phyloP scores from a whole-genome alignment of 805 yeast genomes.

The Saturnispora halmiae region DNA sequence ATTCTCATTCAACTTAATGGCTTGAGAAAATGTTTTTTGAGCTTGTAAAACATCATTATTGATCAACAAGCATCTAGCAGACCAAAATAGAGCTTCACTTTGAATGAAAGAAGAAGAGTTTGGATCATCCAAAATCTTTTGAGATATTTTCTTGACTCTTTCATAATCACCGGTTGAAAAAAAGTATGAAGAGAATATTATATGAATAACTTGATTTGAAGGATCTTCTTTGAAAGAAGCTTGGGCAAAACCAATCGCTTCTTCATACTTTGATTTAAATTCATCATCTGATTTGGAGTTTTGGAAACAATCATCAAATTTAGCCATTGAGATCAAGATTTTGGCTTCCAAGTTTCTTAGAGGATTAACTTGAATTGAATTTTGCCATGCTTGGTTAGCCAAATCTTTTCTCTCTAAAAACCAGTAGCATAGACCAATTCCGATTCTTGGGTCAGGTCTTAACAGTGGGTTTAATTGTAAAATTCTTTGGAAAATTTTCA shows the following conservation, averaged over 20 bases:
- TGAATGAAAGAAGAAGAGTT: conserved; percentile 33
- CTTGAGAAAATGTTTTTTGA: conserved; percentile 60
- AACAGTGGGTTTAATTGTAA: conserved; percentile 66
- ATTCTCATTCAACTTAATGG: conserved; percentile 54
- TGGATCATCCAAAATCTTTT: conserved; percentile 36
- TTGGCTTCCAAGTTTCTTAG: conserved; percentile 45
- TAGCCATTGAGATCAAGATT: conserved; percentile 56
- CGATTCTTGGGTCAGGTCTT: conserved; percentile 89
- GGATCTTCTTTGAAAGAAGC: conserved; percentile 34
- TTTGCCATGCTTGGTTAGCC: conserved; percentile 77
- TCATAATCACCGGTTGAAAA: conserved; percentile 59
- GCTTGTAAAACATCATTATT: conserved; percentile 57
- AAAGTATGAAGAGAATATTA: conserved; percentile 60
- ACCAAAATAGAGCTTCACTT: conserved; percentile 73
- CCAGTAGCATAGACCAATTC: conserved; percentile 94
- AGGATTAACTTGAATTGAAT: conserved; percentile 62
- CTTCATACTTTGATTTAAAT: conserved; percentile 50
- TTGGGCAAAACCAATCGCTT: conserved; percentile 45
- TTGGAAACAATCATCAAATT: conserved; percentile 54
- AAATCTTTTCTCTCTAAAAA: conserved; percentile 64
- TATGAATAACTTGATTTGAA: conserved; percentile 51
- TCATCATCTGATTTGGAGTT: conserved; percentile 48
- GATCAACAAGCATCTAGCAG: conserved; percentile 66
- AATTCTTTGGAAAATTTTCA: conserved; percentile 77
- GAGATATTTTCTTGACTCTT: conserved; percentile 47